Base-by-base conservation (phyloP, 2,329 filamentous ascomycete species). In the Aspergillus novofumigatus region DNA sequence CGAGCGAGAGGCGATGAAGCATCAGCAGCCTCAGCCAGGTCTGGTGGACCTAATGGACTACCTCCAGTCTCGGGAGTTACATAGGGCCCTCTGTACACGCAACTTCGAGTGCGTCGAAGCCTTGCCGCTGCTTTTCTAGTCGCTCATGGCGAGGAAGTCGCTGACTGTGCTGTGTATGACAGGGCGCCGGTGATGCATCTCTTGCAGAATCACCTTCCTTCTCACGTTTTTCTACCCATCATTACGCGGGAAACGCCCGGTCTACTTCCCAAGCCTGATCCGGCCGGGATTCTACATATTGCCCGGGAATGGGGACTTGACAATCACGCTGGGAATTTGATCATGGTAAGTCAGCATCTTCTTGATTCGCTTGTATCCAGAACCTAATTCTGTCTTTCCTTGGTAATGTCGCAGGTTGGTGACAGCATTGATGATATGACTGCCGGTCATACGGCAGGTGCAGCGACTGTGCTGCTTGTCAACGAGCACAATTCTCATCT, bases 371-470 rank as follows among this genome's bases (percentile, higher is more conserved):
- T 11, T 45, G 49, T 42, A 42, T 45, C 21, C 20, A 41, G 5
- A 28, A 20, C 49, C 35, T 26, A 25, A 32, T 47, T 55, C 17
- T 3, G 21, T 23, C 17, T 28, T 28, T n/a, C 1, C 14, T 48
- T 44, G 52, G 48, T 26, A 41, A 38, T 54, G 47, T 17, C 44
- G 61, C 66, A 76, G 79, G 78, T 81, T 23, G 90, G 90, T 3
- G 90, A 93, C 70, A 92, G 88, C 17, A 85, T 96, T 55, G 94
- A 97, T 72, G 94, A 99, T 71, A 95, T 97, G 85, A 90, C 88
- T 7, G 91, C 93, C 0, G 93, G 94, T 0, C 83, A 88, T 58
- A 81, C 80, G 53, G 93, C 93, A 0, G 93, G 93, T 1, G 91
- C 92, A 1, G 89, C 91, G 35, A 97, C 94, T 0, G 92, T 97